A percentile compares a stretch with the other conserved stretches of the same genome.
phyloP scores from a whole-genome alignment of 176 grass and related monocot genomes.

The Cymbopogon citratus region DNA sequence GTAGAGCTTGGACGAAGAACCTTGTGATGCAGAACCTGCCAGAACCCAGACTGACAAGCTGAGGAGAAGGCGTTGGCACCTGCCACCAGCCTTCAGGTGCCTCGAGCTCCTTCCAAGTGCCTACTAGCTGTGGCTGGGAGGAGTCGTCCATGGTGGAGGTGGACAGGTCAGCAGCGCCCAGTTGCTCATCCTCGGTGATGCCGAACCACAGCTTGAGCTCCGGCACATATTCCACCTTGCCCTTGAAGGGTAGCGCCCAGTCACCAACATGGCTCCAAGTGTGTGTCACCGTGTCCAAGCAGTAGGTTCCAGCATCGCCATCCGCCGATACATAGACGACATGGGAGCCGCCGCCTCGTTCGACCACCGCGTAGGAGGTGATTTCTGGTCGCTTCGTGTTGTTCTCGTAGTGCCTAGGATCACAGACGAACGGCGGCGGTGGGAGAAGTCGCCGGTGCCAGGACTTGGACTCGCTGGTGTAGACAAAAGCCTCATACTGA shows the following conservation, averaged over 20 bases:
- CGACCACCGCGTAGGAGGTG: neutral
- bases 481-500: neutral
- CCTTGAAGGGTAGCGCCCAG: neutral
- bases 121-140: neutral
- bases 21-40: neutral
- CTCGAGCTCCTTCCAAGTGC: neutral
- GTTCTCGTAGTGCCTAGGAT: neutral
- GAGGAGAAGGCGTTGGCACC: neutral
- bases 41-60: neutral
- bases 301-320: neutral
- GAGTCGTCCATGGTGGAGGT: neutral
- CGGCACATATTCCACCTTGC: neutral
- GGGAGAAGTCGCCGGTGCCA: neutral
- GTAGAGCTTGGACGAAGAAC: too few relatives aligned
- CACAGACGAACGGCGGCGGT: neutral
- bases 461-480: neutral
- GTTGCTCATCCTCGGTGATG: neutral
- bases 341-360: neutral
- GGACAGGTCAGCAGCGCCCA: neutral
- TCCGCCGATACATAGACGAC: neutral
- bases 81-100: neutral
- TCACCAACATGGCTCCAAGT: neutral
- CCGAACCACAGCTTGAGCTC: neutral
- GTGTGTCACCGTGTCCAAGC: neutral
- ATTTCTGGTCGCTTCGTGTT: rapidly evolving